Percentiles rank a stretch among this genome's conserved stretches.
Evolutionary conservation across 169 alveolate species (phyloP).

Genomic region (Babesia ovis): DNA sequence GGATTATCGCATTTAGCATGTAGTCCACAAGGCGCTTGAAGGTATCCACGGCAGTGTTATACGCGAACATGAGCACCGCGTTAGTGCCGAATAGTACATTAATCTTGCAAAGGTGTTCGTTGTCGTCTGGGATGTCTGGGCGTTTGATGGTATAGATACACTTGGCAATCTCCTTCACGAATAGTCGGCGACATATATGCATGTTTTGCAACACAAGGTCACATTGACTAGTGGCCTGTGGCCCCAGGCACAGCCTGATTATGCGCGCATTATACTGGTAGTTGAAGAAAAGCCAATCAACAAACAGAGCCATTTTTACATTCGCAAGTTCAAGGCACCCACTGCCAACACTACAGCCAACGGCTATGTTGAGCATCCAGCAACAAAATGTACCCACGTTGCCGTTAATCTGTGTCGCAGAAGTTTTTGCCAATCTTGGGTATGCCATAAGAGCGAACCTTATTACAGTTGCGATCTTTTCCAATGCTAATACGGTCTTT

Average conservation of each 20-base stretch:
- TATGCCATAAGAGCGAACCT: constrained; percentile 35
- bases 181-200: not conserved
- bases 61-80: constrained; percentile 25
- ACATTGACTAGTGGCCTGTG: constrained; percentile 8
- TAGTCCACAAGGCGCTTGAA: constrained; percentile 22
- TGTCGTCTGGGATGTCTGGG: not conserved
- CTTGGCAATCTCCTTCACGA: constrained; percentile 35
- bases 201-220: constrained; percentile 3
- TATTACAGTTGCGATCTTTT: constrained; percentile 50
- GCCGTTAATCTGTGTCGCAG: not conserved
- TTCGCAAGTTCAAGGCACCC: constrained; percentile 67
- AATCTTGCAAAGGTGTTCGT: not conserved
- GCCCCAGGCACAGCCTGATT: constrained; percentile 23
- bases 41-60: constrained; percentile 27
- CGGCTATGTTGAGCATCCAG: constrained; percentile 42
- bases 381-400: constrained; percentile 26
- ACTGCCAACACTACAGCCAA: constrained; percentile 26
- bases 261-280: constrained; percentile 37
- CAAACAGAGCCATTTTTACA: constrained; percentile 52
- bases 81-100: constrained; percentile 19
- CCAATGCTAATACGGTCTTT: constrained; percentile 39
- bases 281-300: constrained; percentile 61
- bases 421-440: constrained; percentile 5
- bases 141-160: constrained; percentile 6
- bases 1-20: constrained; percentile 29